phyloP scores from a whole-genome alignment of 2,329 filamentous ascomycete genomes.

The Aspergillus ustus region DNA sequence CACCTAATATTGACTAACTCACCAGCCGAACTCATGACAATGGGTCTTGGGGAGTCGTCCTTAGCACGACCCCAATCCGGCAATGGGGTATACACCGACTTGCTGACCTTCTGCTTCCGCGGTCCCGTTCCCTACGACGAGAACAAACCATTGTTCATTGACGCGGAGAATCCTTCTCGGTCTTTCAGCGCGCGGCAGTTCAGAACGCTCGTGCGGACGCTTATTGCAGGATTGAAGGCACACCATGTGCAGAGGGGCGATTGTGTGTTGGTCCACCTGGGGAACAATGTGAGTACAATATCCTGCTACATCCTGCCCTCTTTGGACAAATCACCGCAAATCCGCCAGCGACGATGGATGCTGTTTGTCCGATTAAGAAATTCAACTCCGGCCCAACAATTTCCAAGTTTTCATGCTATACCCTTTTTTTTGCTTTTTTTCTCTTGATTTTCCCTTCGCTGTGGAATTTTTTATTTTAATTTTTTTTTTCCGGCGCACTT shows the following conservation, averaged over 20 bases:
- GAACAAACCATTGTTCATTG: constrained; percentile 48
- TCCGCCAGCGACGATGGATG: not conserved
- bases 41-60: constrained; percentile 33
- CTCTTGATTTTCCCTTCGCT: constrained; percentile 2
- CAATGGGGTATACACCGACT: constrained; percentile 39
- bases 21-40: constrained; percentile 16
- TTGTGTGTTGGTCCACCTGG: constrained; percentile 49
- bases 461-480: not conserved
- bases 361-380: not conserved
- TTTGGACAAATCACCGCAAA: not conserved
- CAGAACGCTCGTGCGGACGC: constrained; percentile 38
- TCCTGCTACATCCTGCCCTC: not conserved
- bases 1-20: constrained; percentile 10
- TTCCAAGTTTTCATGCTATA: constrained; percentile 10
- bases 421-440: constrained; percentile 11
- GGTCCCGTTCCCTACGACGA: constrained; percentile 40
- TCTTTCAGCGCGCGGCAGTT: constrained; percentile 44
- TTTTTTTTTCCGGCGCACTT: not conserved
- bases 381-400: not conserved
- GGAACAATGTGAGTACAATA: constrained; percentile 43
- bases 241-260: constrained; percentile 46
- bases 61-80: constrained; percentile 23
- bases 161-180: constrained; percentile 45
- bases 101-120: constrained; percentile 48
- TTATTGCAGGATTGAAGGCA: constrained; percentile 48